These are phyloP conservation scores for Cladosporium sp. DNA, from an alignment of 2,329 filamentous ascomycete genomes.

Conservation along the genomic window DNA sequence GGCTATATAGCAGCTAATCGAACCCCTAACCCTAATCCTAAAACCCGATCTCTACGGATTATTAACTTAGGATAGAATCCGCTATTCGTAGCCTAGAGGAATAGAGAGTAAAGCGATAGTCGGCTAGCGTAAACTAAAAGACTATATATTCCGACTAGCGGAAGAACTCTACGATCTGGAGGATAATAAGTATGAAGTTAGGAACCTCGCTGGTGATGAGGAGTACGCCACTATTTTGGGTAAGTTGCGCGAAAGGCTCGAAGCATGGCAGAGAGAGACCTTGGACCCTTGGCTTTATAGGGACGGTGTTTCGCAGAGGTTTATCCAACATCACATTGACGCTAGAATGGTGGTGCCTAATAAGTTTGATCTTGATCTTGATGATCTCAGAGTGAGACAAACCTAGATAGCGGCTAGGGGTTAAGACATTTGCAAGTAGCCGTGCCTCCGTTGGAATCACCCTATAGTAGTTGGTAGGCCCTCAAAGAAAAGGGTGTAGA, in stretches of 20 bases:
- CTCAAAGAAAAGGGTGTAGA: too few relatives aligned
- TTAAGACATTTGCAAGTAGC: too few relatives aligned
- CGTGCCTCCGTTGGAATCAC: too few relatives aligned
- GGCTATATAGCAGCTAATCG: too few relatives aligned
- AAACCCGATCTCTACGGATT: slow-evolving; percentile 45
- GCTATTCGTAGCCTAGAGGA: slow-evolving; percentile 28
- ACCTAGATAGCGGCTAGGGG: not conserved
- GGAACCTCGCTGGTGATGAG: slow-evolving; percentile 39
- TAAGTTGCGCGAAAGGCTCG: slow-evolving; percentile 31
- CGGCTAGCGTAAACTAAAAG: slow-evolving; percentile 37
- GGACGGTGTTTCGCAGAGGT: slow-evolving; percentile 22
- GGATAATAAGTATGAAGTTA: slow-evolving; percentile 43
- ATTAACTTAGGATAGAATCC: slow-evolving; percentile 43
- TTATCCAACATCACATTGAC: slow-evolving; percentile 17
- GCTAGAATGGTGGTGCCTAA: slow-evolving; percentile 22
- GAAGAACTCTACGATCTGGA: slow-evolving; percentile 48
- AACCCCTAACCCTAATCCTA: too few relatives aligned
- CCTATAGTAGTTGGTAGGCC: too few relatives aligned
- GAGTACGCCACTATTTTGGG: slow-evolving; percentile 31
- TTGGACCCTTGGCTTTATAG: slow-evolving; percentile 33
- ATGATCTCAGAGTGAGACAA: slow-evolving; percentile 14
- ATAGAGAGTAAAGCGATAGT: slow-evolving; percentile 31
- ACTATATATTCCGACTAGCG: slow-evolving; percentile 42
- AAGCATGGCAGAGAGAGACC: slow-evolving; percentile 34
- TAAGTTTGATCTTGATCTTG: slow-evolving; percentile 23